Evolutionary conservation across 225 moss, liverwort and hornwort genomes (phyloP).

Genomic region (Rhytidiadelphus loreus): DNA sequence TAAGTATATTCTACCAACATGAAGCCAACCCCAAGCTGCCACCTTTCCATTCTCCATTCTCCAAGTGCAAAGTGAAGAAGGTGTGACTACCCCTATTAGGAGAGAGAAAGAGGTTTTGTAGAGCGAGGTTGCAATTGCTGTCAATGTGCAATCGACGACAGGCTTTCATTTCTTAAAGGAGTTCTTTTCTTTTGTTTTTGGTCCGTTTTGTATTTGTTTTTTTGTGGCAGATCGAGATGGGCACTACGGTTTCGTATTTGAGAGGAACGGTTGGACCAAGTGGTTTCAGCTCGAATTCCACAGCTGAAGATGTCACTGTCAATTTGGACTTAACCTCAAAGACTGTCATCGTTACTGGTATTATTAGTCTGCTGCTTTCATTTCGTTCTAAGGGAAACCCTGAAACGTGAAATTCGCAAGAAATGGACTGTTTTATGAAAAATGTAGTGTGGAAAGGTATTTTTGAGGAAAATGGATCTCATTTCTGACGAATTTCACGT

Average conservation of each 20-base stretch:
- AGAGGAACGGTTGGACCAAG: conserved; percentile 26
- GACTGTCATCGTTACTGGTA: conserved; percentile 43
- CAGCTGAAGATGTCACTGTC: conserved; percentile 48
- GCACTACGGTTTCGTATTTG: conserved; percentile 12
- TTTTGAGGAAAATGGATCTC: background rate
- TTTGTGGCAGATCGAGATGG: conserved; percentile 4
- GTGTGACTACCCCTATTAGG: too few species aligned
- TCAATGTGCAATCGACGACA: background rate
- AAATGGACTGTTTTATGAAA: too few species aligned
- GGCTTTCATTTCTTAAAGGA: background rate
- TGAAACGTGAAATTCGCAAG: background rate
- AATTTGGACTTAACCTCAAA: conserved; percentile 31
- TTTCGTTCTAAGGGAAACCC: background rate
- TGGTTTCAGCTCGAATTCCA: conserved; percentile 38
- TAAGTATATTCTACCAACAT: too few species aligned
- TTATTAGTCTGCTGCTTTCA: background rate
- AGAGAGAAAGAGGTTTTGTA: background rate
- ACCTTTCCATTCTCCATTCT: too few species aligned
- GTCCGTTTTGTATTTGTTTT: background rate
- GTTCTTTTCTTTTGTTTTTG: background rate
- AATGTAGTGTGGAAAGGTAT: background rate
- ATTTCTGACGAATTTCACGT: background rate
- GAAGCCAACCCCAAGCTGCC: too few species aligned
- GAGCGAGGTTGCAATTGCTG: background rate
- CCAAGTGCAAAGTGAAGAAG: too few species aligned